Base-by-base conservation (phyloP, 805 yeast species). In the Yarrowia divulgata region DNA sequence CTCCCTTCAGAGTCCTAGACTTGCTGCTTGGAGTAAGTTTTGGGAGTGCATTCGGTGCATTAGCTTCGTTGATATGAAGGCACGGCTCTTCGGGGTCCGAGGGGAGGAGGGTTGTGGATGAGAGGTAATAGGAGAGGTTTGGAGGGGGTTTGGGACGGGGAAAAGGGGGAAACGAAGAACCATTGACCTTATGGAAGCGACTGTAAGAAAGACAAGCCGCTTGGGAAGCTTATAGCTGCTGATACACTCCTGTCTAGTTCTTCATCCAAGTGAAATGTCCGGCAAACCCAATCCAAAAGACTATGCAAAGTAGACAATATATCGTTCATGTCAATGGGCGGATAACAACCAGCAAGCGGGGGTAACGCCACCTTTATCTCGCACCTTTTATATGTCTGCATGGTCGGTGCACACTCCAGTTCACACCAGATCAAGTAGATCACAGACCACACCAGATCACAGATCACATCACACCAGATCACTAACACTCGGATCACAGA, bases 31-130 rank as follows among this genome's bases (percentile, higher is more conserved):
- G 39, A 57, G 63, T 57, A 57, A 37, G 63, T 57, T 57, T 57
- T 16, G 16, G n/a, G 23, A 8, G 29, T 57, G 63, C 63, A 10
- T 54, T 54, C 60, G 45, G 45, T 54, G 45, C 60, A 54, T 54
- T 39, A 54, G 45, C 60, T 54, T 54, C 60, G 29, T 29, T 23
- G 63, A 57, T 57, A 57, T 57, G 63, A 16, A 54, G 23, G 48
- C 63, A 57, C 63, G 63, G 63, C 63, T 57, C 63, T 57, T 57
- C 63, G 63, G 63, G 32, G 48, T 57, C 63, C 63, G 46, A 40
- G 29, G 3, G 29, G 29, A 23, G 29, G 29, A 23, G 34, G 34
- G 37, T 37, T 7, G 35, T 39, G 34, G 29, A 35, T 3, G 13
- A n/a, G 8, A 6, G 16, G 35, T n/a, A 23, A 23, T 23, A 23